Evolutionary conservation across 179 eudicot genomes (phyloP), one percentile per base, ranked within the genome.

Genomic region (Spinacia oleracea): DNA sequence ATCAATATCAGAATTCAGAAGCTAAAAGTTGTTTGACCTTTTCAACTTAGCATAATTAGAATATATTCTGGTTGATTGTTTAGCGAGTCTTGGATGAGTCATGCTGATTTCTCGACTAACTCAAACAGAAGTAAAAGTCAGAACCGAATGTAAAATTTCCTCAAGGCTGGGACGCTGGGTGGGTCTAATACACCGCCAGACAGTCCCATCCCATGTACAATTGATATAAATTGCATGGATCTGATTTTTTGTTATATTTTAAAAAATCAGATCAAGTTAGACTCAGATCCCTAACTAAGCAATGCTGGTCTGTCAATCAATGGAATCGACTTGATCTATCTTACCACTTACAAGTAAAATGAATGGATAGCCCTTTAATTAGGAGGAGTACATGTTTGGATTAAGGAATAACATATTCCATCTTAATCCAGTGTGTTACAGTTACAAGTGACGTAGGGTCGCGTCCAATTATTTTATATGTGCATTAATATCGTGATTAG

Each of bases 1-100:
- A 42, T 38, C 75, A 31, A 16, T 56, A 27, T 38, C 70, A 31
- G 11, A 43, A 70, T 4, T 20, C 32, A 72, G 8, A 34, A 48
- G 29, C n/a, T 72, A 72, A 16, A 34, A 48, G 29, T 38, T 72
- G 43, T 72, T 50, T 72, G 62, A 72, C 62, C 43, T 15, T 65
- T 32, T 34, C 45, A 1, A n/a, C 31, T 23, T 1, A 9, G 4
- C 20, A 0, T 29, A 62, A 29, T 15, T 25, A 62, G 16, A 25
- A 62, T 0, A 1, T 27, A 20, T n/a, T n/a, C n/a, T n/a, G n/a
- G n/a, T n/a, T n/a, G n/a, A n/a, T n/a, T n/a, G 40, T 38, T 38
- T 4, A 38, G 4, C 40, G 40, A 38, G 40, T 38, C 40, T 38
- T 38, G 40, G 1, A 38, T 38, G 40, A 38, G 40, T 38, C n/a